Percentiles rank a stretch among this genome's conserved stretches.
Evolutionary conservation across 768 basidiomycete species (phyloP).

Genomic region (Kwoniella pini): DNA sequence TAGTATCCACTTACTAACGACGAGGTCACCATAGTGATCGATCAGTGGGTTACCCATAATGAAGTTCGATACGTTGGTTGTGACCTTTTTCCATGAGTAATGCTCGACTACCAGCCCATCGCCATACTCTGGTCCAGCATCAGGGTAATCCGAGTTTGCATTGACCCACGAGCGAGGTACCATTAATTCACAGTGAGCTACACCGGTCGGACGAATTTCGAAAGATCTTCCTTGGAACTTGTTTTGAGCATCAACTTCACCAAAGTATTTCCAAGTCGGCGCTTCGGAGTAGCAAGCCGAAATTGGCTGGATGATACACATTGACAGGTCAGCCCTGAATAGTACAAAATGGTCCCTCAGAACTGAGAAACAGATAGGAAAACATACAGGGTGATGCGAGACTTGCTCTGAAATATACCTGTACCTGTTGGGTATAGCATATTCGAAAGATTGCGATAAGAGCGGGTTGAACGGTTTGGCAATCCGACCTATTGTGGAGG

Average conservation of each 20-base stretch:
- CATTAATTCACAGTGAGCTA: constrained; percentile 81
- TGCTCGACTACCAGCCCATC: constrained; percentile 72
- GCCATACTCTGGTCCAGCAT: constrained; percentile 39
- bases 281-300: constrained; percentile 95
- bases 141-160: constrained; percentile 53
- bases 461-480: constrained; percentile 98
- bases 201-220: constrained; percentile 93
- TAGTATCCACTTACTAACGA: constrained; percentile 65
- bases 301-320: constrained; percentile 62
- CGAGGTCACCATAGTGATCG: constrained; percentile 93
- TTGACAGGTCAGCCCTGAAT: too few species aligned
- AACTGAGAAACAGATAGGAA: too few species aligned
- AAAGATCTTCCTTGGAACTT: constrained; percentile 96
- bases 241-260: constrained; percentile 93
- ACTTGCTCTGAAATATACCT: constrained; percentile 96
- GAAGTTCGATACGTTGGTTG: constrained; percentile 71
- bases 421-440: constrained; percentile 84
- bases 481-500: constrained; percentile 90
- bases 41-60: constrained; percentile 85
- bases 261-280: constrained; percentile 84
- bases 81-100: constrained; percentile 59
- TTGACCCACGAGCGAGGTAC: constrained; percentile 67
- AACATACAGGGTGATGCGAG: constrained; percentile 76
- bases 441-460: constrained; percentile 95
- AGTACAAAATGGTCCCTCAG: too few species aligned